Base-by-base conservation (phyloP, 208 protist species). In the Novymonas esmeraldas region DNA sequence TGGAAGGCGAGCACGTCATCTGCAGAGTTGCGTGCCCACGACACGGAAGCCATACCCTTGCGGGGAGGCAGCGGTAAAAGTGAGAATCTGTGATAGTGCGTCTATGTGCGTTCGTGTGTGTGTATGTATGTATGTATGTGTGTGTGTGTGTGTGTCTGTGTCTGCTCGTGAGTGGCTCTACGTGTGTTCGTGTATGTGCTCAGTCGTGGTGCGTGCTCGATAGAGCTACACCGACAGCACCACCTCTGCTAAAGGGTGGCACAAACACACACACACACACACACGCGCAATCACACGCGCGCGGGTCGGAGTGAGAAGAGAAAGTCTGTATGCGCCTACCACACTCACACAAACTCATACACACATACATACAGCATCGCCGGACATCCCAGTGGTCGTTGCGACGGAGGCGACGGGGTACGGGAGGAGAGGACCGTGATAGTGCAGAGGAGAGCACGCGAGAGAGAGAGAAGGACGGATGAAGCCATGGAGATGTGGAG, bases 1-100 rank as follows among this genome's bases (percentile, higher is more conserved):
- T 91, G 85, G 42, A 87, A 77, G 0, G 70, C 73, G 34, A 81
- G 39, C 5, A 82, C 69, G 22, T 84, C 61, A 44, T 50, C 44
- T 20, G 61, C 50, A 18, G 45, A 24, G 20, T 46, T 6, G 24
- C 22, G 31, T 31, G 11, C 26, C 22, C 16, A 18, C 13, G 4
- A 36, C 10, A 24, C 39, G 45, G 26, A 46, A 4, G 56, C 31
- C 54, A 59, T n/a, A n/a, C n/a, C n/a, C n/a, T n/a, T n/a, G n/a
- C n/a, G n/a, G n/a, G n/a, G n/a, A n/a, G n/a, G n/a, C n/a, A n/a
- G n/a, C n/a, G n/a, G n/a, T n/a, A n/a, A n/a, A n/a, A n/a, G n/a
- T n/a, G n/a, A n/a, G n/a, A n/a, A n/a, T n/a, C n/a, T n/a, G n/a
- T n/a, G n/a, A n/a, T n/a, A n/a, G n/a, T n/a, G n/a, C n/a, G n/a